Percentiles rank a stretch among this genome's conserved stretches.
Evolutionary conservation across 768 basidiomycete genomes (phyloP).

Genomic region (Lentinula boryana): DNA sequence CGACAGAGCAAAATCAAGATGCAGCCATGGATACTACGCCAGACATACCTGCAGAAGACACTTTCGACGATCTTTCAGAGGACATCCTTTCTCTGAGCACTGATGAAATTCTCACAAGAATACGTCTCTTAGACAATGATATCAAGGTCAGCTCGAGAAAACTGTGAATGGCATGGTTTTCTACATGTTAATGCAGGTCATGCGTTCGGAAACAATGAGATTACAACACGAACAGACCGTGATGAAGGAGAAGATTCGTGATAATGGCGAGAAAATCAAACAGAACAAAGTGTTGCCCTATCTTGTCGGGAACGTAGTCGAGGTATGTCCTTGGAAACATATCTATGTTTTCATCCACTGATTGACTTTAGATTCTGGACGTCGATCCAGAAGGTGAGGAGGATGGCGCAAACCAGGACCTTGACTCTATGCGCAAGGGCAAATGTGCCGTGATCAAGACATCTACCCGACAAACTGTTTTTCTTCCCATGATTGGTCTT

Average conservation of each 20-base stretch:
- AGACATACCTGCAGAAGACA: conserved; percentile 69
- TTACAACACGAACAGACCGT: conserved; percentile 90
- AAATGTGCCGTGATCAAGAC: conserved; percentile 99
- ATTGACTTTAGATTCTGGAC: conserved; percentile 68
- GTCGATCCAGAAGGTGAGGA: conserved; percentile 92
- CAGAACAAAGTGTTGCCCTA: conserved; percentile 99
- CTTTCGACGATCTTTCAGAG: conserved; percentile 88
- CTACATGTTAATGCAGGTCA: conserved; percentile 53
- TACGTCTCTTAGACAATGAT: conserved; percentile 93
- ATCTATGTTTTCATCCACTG: neutral
- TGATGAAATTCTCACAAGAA: conserved; percentile 86
- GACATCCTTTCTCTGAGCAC: conserved; percentile 73
- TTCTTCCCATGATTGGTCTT: conserved; percentile 95
- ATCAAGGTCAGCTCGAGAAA: conserved; percentile 59
- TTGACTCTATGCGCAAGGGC: conserved; percentile 93
- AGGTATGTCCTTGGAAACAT: conserved; percentile 45
- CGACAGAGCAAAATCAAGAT: conserved; percentile 24
- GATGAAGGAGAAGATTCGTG: conserved; percentile 98
- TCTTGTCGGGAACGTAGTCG: conserved; percentile 95
- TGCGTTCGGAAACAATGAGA: conserved; percentile 90
- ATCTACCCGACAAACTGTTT: conserved; percentile 96
- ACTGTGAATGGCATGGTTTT: neutral
- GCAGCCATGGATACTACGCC: conserved; percentile 71
- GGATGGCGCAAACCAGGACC: conserved; percentile 92
- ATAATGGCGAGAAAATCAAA: conserved; percentile 97